These are phyloP conservation scores for Pseudoperonospora humuli DNA, from an alignment of 352 stramenopile genomes.

Conservation along the genomic window DNA sequence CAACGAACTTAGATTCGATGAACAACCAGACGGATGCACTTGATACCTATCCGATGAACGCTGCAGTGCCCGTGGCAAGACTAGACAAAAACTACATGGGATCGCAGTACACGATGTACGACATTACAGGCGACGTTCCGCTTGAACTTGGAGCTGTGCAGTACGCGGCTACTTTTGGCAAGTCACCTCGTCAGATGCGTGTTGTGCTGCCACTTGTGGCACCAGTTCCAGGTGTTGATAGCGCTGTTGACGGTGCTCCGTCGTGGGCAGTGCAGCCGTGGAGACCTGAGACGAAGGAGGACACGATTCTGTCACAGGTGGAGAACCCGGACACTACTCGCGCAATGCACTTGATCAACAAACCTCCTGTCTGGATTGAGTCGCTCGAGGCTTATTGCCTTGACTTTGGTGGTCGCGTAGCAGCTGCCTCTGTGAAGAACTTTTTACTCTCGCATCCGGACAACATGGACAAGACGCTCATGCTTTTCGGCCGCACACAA, in stretches of 20 bases:
- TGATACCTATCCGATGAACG: slow-evolving; percentile 13
- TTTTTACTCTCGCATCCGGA: slow-evolving; percentile 77
- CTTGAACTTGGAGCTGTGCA: slow-evolving; percentile 75
- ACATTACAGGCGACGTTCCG: slow-evolving; percentile 44
- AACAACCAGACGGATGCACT: slow-evolving; percentile 14
- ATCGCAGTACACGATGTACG: slow-evolving; percentile 81
- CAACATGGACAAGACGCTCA: slow-evolving; percentile 83
- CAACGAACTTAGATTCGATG: slow-evolving; percentile 38
- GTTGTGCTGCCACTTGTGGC: slow-evolving; percentile 59
- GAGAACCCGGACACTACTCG: slow-evolving; percentile 55
- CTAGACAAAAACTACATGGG: slow-evolving; percentile 88
- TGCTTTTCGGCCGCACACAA: slow-evolving; percentile 81
- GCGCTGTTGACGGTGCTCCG: slow-evolving; percentile 27
- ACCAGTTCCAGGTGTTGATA: slow-evolving; percentile 37
- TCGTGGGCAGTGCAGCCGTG: slow-evolving; percentile 57
- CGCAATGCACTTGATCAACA: slow-evolving; percentile 75
- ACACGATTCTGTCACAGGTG: slow-evolving; percentile 72
- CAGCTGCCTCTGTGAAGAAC: slow-evolving; percentile 82
- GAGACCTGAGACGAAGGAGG: slow-evolving; percentile 51
- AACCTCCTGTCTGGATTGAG: slow-evolving; percentile 84
- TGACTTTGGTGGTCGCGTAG: slow-evolving; percentile 71
- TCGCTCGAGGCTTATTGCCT: slow-evolving; percentile 81
- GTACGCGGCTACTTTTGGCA: slow-evolving; percentile 79
- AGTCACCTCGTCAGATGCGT: slow-evolving; percentile 81
- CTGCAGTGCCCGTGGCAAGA: slow-evolving; percentile 45